Evolutionary conservation across 805 yeast species (phyloP), one percentile per base, ranked within the genome.

Genomic region (Yamadazyma sp.): DNA sequence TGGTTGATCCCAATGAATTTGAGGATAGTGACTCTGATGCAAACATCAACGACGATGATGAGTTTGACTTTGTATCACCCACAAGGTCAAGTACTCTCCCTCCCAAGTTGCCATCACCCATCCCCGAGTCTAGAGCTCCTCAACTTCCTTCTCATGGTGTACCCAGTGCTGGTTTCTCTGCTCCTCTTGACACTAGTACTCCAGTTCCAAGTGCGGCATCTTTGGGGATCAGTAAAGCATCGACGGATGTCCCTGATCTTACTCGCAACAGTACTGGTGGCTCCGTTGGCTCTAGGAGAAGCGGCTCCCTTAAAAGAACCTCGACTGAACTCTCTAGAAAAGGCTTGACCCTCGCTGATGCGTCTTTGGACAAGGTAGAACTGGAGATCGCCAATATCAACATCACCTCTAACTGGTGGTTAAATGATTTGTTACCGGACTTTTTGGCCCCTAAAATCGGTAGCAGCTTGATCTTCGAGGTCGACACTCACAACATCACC

Each of bases 391-490:
- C 50, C 7, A 53, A 54, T 29, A 47, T 59, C n/a, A 47, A 46
- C 5, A 52, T 51, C 3, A 32, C 40, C 3, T 31, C 36, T 9
- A 31, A 13, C 12, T 89, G 96, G 96, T 86, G 93, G 91, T 47
- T 77, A 11, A 61, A 61, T 8, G 67, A 73, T 11, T 71, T 72
- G 6, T 62, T 80, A 5, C 95, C 95, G 2, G 74, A 77, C 0
- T 53, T 63, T 12, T 54, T 81, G 17, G 57, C 62, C 2, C 19
- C 55, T 1, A 64, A 60, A 34, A 57, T 62, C 14, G 74, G 75
- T 2, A 66, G 58, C 28, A 84, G 80, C 14, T 54, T 80, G 20
- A 64, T 76, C 12, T 78, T 60, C 55, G 95, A 88, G 55, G 73
- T 79, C 15, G 95, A 88, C 40, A 75, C 77, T 18, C 64, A 71